These are phyloP conservation scores for Parathielavia appendiculata DNA, from an alignment of 495 filamentous ascomycete genomes.

Conservation along the genomic window DNA sequence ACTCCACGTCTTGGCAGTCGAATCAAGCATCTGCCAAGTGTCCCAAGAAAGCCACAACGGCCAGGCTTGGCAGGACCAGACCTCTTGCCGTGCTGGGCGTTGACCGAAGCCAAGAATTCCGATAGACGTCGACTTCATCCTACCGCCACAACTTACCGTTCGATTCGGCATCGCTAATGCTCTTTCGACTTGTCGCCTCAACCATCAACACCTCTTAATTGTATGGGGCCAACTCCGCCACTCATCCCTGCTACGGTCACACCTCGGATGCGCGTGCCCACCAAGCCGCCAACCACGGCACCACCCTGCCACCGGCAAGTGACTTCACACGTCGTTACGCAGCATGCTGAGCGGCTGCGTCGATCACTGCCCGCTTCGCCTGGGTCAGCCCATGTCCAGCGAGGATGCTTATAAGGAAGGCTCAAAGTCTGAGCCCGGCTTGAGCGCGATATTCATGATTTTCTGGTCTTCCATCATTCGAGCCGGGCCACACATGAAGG, in stretches of 20 bases:
- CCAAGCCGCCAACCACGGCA: not conserved
- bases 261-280: not conserved
- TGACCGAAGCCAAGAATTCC: conserved; percentile 14
- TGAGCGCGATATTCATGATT: not conserved
- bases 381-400: not conserved
- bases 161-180: too few relatives aligned
- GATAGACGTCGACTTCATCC: conserved; percentile 1
- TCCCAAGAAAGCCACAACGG: conserved; percentile 23
- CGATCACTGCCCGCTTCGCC: conserved; percentile 1
- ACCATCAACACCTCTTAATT: not conserved
- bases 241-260: not conserved
- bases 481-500: not conserved
- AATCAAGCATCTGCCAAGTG: conserved; percentile 24
- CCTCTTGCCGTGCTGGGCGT: not conserved
- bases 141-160: not conserved
- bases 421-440: not conserved
- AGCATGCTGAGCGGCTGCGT: not conserved
- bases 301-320: not conserved
- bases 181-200: not conserved
- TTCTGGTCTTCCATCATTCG: not conserved
- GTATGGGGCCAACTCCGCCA: not conserved
- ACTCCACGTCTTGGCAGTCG: not conserved
- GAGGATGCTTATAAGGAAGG: not conserved
- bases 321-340: not conserved
- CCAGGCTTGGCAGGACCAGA: conserved; percentile 8